These are phyloP conservation scores for Exophiala oligosperma DNA, from an alignment of 2,329 filamentous ascomycete genomes.

Conservation along the genomic window DNA sequence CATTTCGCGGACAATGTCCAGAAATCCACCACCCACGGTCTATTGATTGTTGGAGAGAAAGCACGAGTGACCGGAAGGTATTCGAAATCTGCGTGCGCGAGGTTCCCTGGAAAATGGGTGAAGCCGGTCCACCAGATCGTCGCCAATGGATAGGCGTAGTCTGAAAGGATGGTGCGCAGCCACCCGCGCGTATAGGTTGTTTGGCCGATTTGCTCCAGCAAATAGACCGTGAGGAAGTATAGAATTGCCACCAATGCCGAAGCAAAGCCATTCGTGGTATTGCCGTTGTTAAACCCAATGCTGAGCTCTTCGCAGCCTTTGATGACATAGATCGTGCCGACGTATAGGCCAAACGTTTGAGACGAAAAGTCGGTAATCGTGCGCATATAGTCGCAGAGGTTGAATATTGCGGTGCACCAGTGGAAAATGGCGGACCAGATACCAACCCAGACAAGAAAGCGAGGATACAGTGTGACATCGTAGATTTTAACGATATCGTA, in stretches of 20 bases:
- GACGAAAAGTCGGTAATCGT: conserved; percentile 60
- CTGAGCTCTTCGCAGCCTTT: conserved; percentile 58
- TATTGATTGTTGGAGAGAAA: conserved; percentile 49
- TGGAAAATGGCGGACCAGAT: conserved; percentile 61
- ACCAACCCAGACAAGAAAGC: conserved; percentile 57
- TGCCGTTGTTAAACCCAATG: conserved; percentile 48
- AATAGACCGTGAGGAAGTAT: conserved; percentile 54
- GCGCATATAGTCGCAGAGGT: conserved; percentile 59
- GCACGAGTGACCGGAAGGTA: conserved; percentile 46
- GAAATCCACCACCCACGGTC: conserved; percentile 53
- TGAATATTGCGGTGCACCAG: conserved; percentile 55
- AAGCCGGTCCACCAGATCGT: conserved; percentile 58
- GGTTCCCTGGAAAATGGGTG: conserved; percentile 50
- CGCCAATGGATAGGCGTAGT: conserved; percentile 38
- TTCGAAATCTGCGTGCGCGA: conserved; percentile 43
- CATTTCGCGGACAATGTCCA: conserved; percentile 54
- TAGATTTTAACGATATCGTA: conserved; percentile 56
- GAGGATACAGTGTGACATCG: conserved; percentile 52
- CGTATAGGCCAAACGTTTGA: conserved; percentile 56
- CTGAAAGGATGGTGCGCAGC: conserved; percentile 9
- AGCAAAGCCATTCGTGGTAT: conserved; percentile 48
- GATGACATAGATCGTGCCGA: conserved; percentile 58
- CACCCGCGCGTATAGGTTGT: conserved; percentile 1
- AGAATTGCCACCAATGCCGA: conserved; percentile 52
- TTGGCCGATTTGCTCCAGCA: conserved; percentile 50